A percentile compares a stretch with the other conserved stretches of the same genome.
Conservation (phyloP, 2,329 filamentous ascomycete genomes). For the Sarocladium strictum region DNA sequence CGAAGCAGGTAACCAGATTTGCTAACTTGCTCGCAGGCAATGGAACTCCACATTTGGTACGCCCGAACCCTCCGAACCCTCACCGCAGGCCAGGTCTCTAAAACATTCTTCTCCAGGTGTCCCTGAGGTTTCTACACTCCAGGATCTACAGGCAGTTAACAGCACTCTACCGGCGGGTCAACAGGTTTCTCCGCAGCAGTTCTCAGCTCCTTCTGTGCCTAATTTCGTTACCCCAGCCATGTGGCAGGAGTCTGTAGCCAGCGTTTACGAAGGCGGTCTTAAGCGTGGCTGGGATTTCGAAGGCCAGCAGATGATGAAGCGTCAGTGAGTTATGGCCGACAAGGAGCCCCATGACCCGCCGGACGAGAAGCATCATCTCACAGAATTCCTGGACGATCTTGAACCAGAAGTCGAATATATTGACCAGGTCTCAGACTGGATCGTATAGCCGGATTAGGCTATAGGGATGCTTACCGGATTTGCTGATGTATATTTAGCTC, state of each 20-base stretch:
- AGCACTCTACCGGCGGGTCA: slow-evolving; percentile 38
- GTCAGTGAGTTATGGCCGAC: slow-evolving; percentile 14
- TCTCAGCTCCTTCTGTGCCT: slow-evolving; percentile 45
- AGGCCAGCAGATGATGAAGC: slow-evolving; percentile 24
- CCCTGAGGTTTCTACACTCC: slow-evolving; percentile 46
- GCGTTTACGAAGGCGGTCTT: slow-evolving; percentile 59
- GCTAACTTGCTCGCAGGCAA: slow-evolving; percentile 51
- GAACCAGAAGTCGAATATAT: background rate
- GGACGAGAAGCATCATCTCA: too few species aligned
- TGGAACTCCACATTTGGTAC: slow-evolving; percentile 94
- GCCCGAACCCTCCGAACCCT: slow-evolving; percentile 33
- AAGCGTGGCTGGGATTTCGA: slow-evolving; percentile 59
- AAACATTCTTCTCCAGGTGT: slow-evolving; percentile 46
- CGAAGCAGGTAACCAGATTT: background rate
- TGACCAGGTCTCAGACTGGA: background rate
- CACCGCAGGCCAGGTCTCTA: slow-evolving; percentile 43
- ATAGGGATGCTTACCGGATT: background rate
- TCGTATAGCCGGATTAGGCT: background rate
- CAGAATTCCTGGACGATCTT: background rate
- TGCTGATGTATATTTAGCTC: slow-evolving; percentile 8
- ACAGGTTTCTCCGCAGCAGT: slow-evolving; percentile 43
- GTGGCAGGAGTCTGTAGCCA: slow-evolving; percentile 68
- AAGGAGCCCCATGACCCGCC: background rate
- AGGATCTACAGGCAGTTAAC: slow-evolving; percentile 45
- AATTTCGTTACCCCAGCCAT: slow-evolving; percentile 64